Base-by-base conservation (phyloP, 345 rosid genomes). In the Eucalyptus curtisii region DNA sequence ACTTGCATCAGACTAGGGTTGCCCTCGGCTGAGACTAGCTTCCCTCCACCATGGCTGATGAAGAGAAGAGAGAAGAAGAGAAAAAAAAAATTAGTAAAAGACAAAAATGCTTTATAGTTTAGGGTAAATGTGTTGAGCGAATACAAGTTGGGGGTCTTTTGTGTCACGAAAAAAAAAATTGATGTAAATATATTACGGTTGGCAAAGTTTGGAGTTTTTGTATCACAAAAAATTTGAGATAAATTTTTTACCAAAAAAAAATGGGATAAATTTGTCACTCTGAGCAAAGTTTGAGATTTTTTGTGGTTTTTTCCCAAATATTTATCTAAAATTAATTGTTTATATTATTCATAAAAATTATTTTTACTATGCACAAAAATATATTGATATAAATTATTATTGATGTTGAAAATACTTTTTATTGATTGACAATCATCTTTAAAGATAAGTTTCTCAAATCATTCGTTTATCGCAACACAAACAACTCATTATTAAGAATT, bases 91-190 rank as follows among this genome's bases (percentile, higher is more conserved):
- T 7, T 7, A 7, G 1, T 52, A 19, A 0, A 52, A 52, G 55
- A 52, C 24, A 0, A 52, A 52, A 52, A 19, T 52, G 10, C 2
- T 1, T 19, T 52, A 52, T 52, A 52, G 0, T 52, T 52, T 52
- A 1, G 0, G 2, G 1, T 19, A 19, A 50, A 50, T 19, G 1
- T 52, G 24, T 52, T 19, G 10, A 1, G 1, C 4, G 0, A 52
- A 17, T 52, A 19, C 24, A 52, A 52, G 1, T 52, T 50, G 0
- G 9, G 9, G 4, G 10, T 7, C 3, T 52, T 50, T 52, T 52
- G 1, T 19, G 2, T 52, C 24, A 52, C 0, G 3, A 19, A 50
- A 19, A 52, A 52, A 13, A 17, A 52, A 7, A 7, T 7, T 17
- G 1, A 19, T 1, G 24, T 52, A 7, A 52, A 52, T 52, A 52